phyloP scores from a whole-genome alignment of 495 filamentous ascomycete species.

The Cercophora newfieldiana region DNA sequence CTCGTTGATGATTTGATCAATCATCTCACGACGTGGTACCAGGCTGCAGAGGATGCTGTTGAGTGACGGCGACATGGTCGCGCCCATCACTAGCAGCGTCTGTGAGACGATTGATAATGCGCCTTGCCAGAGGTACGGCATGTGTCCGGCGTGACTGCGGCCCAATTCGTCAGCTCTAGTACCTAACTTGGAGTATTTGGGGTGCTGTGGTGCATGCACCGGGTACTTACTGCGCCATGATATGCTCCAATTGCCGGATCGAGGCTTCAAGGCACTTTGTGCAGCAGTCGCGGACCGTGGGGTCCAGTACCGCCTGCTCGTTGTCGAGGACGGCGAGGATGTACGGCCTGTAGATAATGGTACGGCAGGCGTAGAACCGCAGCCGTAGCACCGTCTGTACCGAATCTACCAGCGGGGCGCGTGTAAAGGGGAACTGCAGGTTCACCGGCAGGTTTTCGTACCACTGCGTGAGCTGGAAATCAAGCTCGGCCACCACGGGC shows the following conservation, averaged over 20 bases:
- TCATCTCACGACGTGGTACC: constrained; percentile 52
- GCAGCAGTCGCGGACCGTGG: constrained; percentile 71
- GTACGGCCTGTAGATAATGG: constrained; percentile 83
- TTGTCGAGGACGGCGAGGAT: constrained; percentile 78
- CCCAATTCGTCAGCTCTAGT: constrained; percentile 46
- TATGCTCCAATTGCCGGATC: constrained; percentile 75
- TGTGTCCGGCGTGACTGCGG: constrained; percentile 73
- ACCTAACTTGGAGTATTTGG: constrained; percentile 8
- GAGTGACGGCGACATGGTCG: constrained; percentile 76
- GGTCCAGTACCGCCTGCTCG: constrained; percentile 67
- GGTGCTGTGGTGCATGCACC: constrained; percentile 21
- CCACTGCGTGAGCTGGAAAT: constrained; percentile 82
- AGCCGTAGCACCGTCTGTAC: constrained; percentile 77
- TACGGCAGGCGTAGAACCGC: constrained; percentile 80
- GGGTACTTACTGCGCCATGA: constrained; percentile 69
- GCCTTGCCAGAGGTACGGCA: constrained; percentile 86
- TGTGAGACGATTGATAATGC: constrained; percentile 80
- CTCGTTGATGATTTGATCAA: constrained; percentile 72
- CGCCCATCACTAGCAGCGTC: constrained; percentile 77
- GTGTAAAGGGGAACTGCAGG: constrained; percentile 72
- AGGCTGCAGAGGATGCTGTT: constrained; percentile 64
- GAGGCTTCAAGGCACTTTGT: constrained; percentile 80
- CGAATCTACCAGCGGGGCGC: constrained; percentile 63
- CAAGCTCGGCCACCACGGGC: constrained; percentile 74
- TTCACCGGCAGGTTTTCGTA: constrained; percentile 73